These are phyloP conservation scores for Pythium folliculosum DNA, from an alignment of 352 stramenopile species.

Conservation along the genomic window DNA sequence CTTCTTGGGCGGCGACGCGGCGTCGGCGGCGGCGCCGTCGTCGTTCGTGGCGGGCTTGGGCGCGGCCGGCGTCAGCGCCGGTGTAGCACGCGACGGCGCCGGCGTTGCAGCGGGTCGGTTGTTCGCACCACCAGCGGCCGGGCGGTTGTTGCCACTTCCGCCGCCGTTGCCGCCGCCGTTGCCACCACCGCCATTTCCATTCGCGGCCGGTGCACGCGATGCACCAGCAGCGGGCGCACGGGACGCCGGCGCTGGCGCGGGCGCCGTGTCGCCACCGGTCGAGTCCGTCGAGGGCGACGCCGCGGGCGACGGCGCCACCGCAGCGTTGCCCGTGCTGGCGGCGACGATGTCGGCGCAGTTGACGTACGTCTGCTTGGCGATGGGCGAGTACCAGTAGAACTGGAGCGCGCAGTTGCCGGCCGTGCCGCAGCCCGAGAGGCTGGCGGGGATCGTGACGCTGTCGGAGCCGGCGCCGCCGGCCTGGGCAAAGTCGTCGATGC, in stretches of 20 bases:
- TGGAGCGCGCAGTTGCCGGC: conserved; percentile 53
- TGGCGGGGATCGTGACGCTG: conserved; percentile 41
- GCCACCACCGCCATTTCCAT: not conserved
- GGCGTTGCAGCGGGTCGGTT: not conserved
- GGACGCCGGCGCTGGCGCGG: not conserved
- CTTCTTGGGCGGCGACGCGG: not conserved
- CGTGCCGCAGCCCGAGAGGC: conserved; percentile 38
- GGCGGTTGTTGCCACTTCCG: not conserved
- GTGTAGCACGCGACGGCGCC: not conserved
- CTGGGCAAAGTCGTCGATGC: conserved; percentile 42
- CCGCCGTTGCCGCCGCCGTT: not conserved
- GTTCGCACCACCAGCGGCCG: not conserved
- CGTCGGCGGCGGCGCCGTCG: not conserved
- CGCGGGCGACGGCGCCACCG: not conserved
- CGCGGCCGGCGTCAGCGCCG: not conserved
- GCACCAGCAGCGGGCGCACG: not conserved
- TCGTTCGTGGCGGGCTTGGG: not conserved
- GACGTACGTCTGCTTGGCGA: conserved; percentile 58
- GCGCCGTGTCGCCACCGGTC: not conserved
- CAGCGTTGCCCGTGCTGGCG: conserved; percentile 19
- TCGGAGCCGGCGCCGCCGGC: conserved; percentile 30
- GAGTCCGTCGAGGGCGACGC: not conserved
- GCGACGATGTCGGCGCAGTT: conserved; percentile 56
- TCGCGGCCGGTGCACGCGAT: not conserved
- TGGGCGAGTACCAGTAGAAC: conserved; percentile 62